Base-by-base conservation (phyloP, 768 basidiomycete species). In the Phylloporus arenicola region DNA sequence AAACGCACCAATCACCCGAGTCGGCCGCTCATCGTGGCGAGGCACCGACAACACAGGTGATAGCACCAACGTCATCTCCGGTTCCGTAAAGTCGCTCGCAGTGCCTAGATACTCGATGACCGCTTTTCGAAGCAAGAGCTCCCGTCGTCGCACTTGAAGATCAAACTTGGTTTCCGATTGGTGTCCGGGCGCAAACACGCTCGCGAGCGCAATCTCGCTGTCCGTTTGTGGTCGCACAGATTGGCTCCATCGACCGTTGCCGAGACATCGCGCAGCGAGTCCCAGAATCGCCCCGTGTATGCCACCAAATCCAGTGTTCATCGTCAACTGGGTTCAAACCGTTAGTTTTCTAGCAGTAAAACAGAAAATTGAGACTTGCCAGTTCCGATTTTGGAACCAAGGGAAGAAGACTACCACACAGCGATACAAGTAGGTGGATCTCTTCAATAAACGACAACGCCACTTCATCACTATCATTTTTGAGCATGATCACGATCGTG, bases 291-390 rank as follows among this genome's bases (percentile, higher is more conserved):
- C 85, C 2, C 81, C 74, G 60, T 98, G 94, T 41, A 95, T 78
- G 0, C 83, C 82, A 3, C 94, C 94, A 60, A 91, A 95, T 4
- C 89, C 88, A 2, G 88, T 78, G 53, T 79, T 83, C 20, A 81
- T 74, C n/a, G 80, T 77, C 43, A 75, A 64, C 80, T 82, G 43
- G 0, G 7, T 43, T 7, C 49, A 13, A n/a, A 31, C 9, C 0
- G n/a, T 55, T 42, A 55, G 50, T 24, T 33, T 30, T n/a, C 40
- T 50, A 22, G 43, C 16, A 25, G 16, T 6, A 35, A 14, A 48
- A 4, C 24, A 33, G 5, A 1, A 9, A 8, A 40, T 6, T 1
- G 10, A 14, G 13, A 74, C 85, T 61, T 54, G 90, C 93, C 65
- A 95, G 65, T 57, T 95, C 92, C 0, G 84, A 74, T 58, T 82